phyloP scores from a whole-genome alignment of 2,329 filamentous ascomycete species.

The Colletotrichum sp. region DNA sequence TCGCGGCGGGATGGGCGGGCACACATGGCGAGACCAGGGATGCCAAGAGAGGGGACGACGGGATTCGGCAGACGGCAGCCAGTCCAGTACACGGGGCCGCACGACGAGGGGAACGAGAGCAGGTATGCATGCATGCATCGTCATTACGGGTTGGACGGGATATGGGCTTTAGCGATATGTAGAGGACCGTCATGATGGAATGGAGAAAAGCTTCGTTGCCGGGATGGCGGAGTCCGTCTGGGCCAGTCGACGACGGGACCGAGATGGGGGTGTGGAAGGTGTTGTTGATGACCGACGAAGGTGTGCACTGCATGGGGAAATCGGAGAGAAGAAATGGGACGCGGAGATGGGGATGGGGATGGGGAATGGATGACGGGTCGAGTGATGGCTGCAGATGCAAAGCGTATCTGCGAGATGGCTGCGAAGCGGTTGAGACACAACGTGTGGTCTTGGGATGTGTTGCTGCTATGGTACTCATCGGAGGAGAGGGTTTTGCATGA shows the following conservation, averaged over 20 bases:
- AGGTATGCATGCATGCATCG: background rate
- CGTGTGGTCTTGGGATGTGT: background rate
- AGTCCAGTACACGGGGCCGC: background rate
- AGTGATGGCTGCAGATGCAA: constrained; percentile 8
- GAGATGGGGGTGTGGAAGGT: background rate
- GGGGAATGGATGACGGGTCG: constrained; percentile 3
- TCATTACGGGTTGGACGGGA: background rate
- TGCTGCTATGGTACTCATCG: background rate
- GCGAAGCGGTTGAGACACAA: background rate
- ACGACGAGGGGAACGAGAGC: background rate
- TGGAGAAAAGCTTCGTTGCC: constrained; percentile 1
- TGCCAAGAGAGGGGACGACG: background rate
- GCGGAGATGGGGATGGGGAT: background rate
- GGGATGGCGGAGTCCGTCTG: background rate
- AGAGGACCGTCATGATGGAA: background rate
- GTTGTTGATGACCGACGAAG: background rate
- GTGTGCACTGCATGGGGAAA: background rate
- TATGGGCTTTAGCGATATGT: background rate
- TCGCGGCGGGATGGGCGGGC: background rate
- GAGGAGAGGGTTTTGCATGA: background rate
- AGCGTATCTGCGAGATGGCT: constrained; percentile 3
- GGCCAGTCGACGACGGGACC: background rate
- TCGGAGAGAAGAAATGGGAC: background rate
- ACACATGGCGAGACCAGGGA: background rate
- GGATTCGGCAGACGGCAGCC: background rate